Evolutionary conservation across 345 rosid genomes (phyloP).

Genomic region (Moricandia moricandioides): DNA sequence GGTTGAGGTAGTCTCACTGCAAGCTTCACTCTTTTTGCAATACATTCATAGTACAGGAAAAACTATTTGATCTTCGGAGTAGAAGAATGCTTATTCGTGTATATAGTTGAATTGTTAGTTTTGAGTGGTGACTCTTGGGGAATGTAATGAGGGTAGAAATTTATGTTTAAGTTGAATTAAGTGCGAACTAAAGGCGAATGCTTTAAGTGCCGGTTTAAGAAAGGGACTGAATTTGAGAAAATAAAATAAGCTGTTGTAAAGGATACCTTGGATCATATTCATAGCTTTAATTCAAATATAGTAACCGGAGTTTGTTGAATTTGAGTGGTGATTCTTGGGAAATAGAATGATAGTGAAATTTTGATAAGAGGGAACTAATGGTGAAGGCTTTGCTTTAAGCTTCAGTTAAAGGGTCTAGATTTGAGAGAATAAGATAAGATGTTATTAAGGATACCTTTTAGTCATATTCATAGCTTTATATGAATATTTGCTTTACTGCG

Average conservation of each 20-base stretch:
- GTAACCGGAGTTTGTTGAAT: neutral
- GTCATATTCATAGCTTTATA: neutral
- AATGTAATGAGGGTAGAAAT: neutral
- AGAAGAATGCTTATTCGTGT: neutral
- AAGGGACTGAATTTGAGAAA: neutral
- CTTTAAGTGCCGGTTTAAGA: neutral
- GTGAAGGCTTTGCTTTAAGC: neutral
- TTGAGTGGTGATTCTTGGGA: neutral
- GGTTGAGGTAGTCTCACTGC: conserved; percentile 59
- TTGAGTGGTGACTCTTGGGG: neutral
- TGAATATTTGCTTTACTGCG: neutral
- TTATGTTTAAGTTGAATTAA: neutral
- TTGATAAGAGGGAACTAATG: neutral
- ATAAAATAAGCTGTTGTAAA: neutral
- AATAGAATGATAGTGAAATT: neutral
- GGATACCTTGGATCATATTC: neutral
- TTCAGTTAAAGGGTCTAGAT: neutral
- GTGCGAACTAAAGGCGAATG: neutral
- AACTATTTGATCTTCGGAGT: neutral
- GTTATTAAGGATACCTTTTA: neutral
- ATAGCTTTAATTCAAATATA: neutral
- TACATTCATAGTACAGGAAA: too few species aligned
- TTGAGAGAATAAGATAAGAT: neutral
- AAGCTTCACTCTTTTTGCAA: neutral
- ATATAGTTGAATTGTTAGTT: neutral